Evolutionary conservation across 1,284 basidiomycete genomes (phyloP), one percentile per base, ranked within the genome.

Genomic region (Malassezia caprae): DNA sequence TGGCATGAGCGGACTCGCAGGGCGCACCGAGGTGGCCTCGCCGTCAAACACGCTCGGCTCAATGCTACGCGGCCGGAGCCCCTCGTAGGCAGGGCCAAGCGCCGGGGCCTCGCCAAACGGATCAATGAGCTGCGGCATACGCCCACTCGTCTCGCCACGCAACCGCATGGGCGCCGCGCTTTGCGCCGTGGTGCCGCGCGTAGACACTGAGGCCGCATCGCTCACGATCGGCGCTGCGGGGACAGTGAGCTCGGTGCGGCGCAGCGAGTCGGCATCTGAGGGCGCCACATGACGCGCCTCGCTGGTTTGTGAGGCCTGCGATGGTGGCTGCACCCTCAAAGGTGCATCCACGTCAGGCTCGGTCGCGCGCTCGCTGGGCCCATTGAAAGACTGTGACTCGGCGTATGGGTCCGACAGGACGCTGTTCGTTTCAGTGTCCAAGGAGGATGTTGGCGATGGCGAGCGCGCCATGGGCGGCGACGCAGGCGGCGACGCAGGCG

Each of bases 41-140:
- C 30, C 43, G 11, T 56, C 54, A 10, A 57, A 43, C 28, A 57
- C 27, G 39, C 55, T 57, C 28, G 55, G 55, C 50, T 57, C 47
- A 32, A 57, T 57, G 51, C 55, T 57, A 23, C 51, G 49, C 2
- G 49, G 55, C 21, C 55, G 55, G 5, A 11, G 5, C 1, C 35
- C 19, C 2, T 21, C 24, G 15, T 35, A 42, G 17, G 49, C 21
- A 6, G 44, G 49, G 8, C 27, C 35, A 3, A 51, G 42, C 13
- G 54, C 32, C n/a, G 27, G 27, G 8, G 28, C 43, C 23, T 41
- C 35, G 19, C 13, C 26, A 17, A 52, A 57, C 15, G 55, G 55
- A 37, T 57, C 55, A 23, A 57, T 39, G 8, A 57, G 37, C 43
- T 52, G 31, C n/a, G 55, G 55, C n/a, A 47, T 11, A 28, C 45